Base-by-base conservation (phyloP, 2,329 filamentous ascomycete genomes). In the Plenodomus tracheiphilus region DNA sequence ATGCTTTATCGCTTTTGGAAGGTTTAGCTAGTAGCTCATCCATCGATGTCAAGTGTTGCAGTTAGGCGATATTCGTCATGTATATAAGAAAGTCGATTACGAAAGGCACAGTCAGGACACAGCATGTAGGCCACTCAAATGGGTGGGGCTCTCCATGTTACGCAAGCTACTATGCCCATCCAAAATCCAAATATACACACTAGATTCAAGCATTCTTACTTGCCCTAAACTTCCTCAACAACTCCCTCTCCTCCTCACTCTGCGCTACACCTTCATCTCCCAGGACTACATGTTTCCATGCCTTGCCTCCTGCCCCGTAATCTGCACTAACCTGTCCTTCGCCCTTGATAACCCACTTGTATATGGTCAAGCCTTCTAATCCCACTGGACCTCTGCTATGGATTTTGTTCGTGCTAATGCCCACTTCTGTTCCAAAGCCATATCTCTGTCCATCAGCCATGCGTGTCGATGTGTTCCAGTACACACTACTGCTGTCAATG, bases 321-420 rank as follows among this genome's bases (percentile, higher is more conserved):
- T 84, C 85, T 0, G 82, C 82, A 18, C 89, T 90, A n/a, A 86
- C 80, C 59, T 99, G 94, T 9, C 92, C 94, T 50, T 83, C 78
- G 0, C 93, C 94, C 32, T 88, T 80, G 55, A 99, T 81, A 73
- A 94, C 85, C 79, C 97, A 99, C 79, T 97, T 97, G 77, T 99
- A 97, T 54, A 97, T 97, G 70, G 91, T 96, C 71, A 99, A 75
- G 0, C 94, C 94, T 68, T 97, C 94, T 43, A 99, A 77, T 1
- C 94, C 94, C 5, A 99, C 94, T 0, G 94, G 94, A 0, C 94
- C 94, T 42, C 94, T 81, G 1, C 90, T 89, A 71, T 99, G 94
- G 56, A 99, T 96, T 79, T 97, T 99, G 79, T 97, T 99, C 41
- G 94, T 99, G 76, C 89, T 95, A 74, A 99, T 97, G 46, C 94